Evolutionary conservation across 1,139 yeast genomes (phyloP), one percentile per base, ranked within the genome.

Genomic region (Debaryomyces sp.): DNA sequence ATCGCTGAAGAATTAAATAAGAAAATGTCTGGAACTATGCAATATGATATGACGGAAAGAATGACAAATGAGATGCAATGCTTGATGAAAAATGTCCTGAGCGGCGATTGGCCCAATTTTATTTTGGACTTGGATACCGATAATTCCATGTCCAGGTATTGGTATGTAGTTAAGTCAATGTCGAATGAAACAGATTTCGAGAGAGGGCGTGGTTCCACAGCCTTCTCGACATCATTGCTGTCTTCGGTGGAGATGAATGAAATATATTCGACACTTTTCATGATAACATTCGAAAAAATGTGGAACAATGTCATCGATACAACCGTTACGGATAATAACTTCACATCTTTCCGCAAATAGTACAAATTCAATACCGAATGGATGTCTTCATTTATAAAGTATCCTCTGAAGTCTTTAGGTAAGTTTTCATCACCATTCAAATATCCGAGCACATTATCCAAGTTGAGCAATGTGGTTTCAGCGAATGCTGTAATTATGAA

Each of bases 101-200:
- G 15, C 6, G 12, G 30, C 27, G 43, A 41, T 8, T 30, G 43
- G 22, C 36, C 41, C 9, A 27, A 29, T 34, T 15, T 33, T 7
- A 46, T 40, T 12, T 36, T 24, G 33, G 45, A 45, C 21, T 40
- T 43, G 21, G 46, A 24, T 8, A 52, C 49, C 6, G 43, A 41
- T 7, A 46, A 35, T 15, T 50, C 42, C 36, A 42, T 15, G 3
- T 49, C 58, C 51, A 46, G 48, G 49, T 59, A 56, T 37, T 51
- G 52, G 48, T 48, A 55, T 5, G 61, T 56, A 17, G 53, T 46
- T n/a, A 57, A 44, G 21, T 54, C 54, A 26, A 54, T 56, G 41
- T 59, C 56, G 49, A 60, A 61, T 17, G 59, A 53, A 4, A 61
- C 64, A 5, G 53, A 50, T 47, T 61, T 61, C 18, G 34, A 46